Evolutionary conservation across 2,329 filamentous ascomycete genomes (phyloP).

Genomic region (Fusarium ramigenum): DNA sequence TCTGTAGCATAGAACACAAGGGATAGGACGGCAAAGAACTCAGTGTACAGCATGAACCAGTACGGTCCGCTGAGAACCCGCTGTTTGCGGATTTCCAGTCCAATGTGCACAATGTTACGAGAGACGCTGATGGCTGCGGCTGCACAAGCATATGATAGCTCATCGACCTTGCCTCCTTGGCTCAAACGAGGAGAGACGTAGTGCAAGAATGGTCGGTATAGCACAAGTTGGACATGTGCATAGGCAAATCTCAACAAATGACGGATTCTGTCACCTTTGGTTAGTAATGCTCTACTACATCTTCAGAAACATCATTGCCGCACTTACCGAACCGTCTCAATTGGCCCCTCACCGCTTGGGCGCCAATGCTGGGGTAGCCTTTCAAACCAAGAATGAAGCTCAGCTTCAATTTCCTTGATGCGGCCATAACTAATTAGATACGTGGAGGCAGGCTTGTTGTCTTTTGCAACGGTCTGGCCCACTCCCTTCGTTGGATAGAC

Average conservation of each 20-base stretch:
- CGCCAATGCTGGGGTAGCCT: conserved; percentile 78
- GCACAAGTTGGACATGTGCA: conserved; percentile 82
- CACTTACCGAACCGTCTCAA: conserved; percentile 78
- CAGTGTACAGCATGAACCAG: conserved; percentile 88
- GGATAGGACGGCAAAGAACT: conserved; percentile 83
- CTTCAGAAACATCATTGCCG: background rate
- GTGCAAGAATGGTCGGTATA: conserved; percentile 85
- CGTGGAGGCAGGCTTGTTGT: conserved; percentile 56
- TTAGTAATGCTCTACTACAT: conserved; percentile 6
- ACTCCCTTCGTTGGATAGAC: conserved; percentile 72
- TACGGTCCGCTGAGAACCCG: conserved; percentile 81
- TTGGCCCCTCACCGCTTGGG: conserved; percentile 79
- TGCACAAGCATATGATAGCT: conserved; percentile 80
- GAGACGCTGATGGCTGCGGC: conserved; percentile 70
- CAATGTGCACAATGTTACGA: conserved; percentile 81
- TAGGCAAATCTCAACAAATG: conserved; percentile 83
- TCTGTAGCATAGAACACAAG: conserved; percentile 83
- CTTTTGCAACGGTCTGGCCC: conserved; percentile 57
- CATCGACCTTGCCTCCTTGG: conserved; percentile 69
- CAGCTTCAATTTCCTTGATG: conserved; percentile 71
- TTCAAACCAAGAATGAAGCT: conserved; percentile 71
- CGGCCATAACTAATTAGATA: conserved; percentile 71
- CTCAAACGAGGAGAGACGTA: conserved; percentile 76
- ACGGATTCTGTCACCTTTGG: conserved; percentile 60
- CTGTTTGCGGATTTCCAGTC: conserved; percentile 78